Evolutionary conservation across 1,139 yeast genomes (phyloP).

Genomic region (Schizosaccharomyces versatilis): DNA sequence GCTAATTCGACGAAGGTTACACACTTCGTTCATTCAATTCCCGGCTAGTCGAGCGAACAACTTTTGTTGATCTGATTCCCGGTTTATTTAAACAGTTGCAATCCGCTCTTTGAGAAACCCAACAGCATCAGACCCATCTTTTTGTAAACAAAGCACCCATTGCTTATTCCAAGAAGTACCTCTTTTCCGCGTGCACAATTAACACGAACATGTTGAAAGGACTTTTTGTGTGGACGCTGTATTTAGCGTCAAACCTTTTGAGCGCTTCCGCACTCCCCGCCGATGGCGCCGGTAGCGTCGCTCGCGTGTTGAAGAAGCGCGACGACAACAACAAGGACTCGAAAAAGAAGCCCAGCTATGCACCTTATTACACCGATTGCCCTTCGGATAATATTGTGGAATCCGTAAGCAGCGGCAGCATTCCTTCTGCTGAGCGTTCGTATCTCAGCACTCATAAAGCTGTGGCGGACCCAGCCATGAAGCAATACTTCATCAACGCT

Average conservation of each 20-base stretch:
- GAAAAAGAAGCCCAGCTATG: background rate
- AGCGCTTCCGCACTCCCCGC: background rate
- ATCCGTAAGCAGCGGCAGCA: background rate
- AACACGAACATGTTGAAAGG: background rate
- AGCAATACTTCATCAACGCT: background rate
- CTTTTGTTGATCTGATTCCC: no score
- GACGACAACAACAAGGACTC: background rate
- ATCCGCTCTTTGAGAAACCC: no score
- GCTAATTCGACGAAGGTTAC: no score
- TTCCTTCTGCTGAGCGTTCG: background rate
- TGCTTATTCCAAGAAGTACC: no score
- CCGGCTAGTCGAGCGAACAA: no score
- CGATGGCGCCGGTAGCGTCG: background rate
- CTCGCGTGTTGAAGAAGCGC: background rate
- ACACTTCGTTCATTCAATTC: no score
- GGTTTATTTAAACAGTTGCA: no score
- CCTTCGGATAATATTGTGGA: background rate
- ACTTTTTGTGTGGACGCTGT: background rate
- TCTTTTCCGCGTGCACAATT: no score
- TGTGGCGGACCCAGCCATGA: background rate
- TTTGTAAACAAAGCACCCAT: no score
- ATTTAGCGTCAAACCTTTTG: background rate
- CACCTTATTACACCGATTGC: background rate
- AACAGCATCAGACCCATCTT: no score
- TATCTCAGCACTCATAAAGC: background rate